phyloP scores from a whole-genome alignment of 306 rosid genomes.

The Citrullus colocynthis region DNA sequence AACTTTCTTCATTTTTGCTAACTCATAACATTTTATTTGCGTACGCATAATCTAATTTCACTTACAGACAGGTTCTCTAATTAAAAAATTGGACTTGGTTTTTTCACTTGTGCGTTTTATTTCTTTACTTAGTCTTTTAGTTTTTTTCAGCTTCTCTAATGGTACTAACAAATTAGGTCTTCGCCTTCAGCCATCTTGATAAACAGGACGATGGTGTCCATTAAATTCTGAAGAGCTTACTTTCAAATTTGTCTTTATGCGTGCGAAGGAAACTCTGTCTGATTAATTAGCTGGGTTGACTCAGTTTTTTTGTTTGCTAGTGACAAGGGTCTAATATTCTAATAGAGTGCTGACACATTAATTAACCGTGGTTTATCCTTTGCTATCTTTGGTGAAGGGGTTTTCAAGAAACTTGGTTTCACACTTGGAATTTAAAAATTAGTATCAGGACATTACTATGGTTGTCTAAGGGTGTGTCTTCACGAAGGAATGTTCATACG shows the following conservation, averaged over 20 bases:
- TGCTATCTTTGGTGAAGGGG: conserved; percentile 1
- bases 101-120: not conserved
- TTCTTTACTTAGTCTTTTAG: not conserved
- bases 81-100: not conserved
- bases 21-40: conserved; percentile 47
- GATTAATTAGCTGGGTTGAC: not conserved
- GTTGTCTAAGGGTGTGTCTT: not conserved
- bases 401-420: not conserved
- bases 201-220: not conserved
- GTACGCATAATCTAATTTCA: conserved; percentile 43
- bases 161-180: conserved; percentile 2
- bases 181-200: conserved; percentile 2
- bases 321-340: not conserved
- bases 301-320: not conserved
- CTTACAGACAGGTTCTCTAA: conserved; percentile 40
- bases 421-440: not conserved
- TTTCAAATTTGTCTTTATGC: not conserved
- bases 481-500: not conserved
- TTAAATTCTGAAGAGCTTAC: not conserved
- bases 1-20: conserved; percentile 47
- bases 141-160: not conserved
- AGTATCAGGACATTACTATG: not conserved
- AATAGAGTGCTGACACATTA: not conserved
- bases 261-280: not conserved
- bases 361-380: not conserved